Percentiles rank a stretch among this genome's conserved stretches.
Evolutionary conservation across 495 filamentous ascomycete species (phyloP).

Genomic region (Halenospora varia): DNA sequence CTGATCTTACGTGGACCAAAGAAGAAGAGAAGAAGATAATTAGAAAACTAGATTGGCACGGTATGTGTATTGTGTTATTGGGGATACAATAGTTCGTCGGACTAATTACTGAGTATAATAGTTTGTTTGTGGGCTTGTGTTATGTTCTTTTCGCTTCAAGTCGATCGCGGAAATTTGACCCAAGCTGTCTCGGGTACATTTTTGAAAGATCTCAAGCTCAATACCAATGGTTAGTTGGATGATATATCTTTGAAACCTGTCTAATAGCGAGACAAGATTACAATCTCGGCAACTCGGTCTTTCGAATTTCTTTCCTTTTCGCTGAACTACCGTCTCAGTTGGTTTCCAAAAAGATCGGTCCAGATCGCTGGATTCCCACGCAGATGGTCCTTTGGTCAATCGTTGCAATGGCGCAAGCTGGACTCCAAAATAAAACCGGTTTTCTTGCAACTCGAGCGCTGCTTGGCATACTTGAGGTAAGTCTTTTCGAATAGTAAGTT

Average conservation of each 20-base stretch:
- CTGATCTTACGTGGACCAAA: constrained; percentile 46
- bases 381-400: constrained; percentile 80
- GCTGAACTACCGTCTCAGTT: constrained; percentile 75
- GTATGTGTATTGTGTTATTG: constrained; percentile 27
- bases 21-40: constrained; percentile 49
- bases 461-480: constrained; percentile 59
- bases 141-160: constrained; percentile 52
- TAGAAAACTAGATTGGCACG: constrained; percentile 47
- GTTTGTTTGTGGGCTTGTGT: background rate
- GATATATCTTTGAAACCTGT: background rate
- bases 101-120: constrained; percentile 32
- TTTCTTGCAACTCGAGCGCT: constrained; percentile 63
- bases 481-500: no score
- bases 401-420: constrained; percentile 64
- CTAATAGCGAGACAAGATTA: constrained; percentile 40
- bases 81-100: background rate
- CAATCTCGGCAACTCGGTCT: constrained; percentile 74
- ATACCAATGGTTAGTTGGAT: constrained; percentile 37
- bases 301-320: constrained; percentile 59
- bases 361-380: constrained; percentile 79
- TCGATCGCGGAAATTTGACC: constrained; percentile 52
- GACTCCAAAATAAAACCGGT: constrained; percentile 50
- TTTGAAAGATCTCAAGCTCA: constrained; percentile 47
- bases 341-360: constrained; percentile 70
- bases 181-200: constrained; percentile 55